Percentiles rank a stretch among this genome's conserved stretches.
Conservation (phyloP, 2,329 filamentous ascomycete genomes). For the Pseudopyrenochaeta lycopersici region DNA sequence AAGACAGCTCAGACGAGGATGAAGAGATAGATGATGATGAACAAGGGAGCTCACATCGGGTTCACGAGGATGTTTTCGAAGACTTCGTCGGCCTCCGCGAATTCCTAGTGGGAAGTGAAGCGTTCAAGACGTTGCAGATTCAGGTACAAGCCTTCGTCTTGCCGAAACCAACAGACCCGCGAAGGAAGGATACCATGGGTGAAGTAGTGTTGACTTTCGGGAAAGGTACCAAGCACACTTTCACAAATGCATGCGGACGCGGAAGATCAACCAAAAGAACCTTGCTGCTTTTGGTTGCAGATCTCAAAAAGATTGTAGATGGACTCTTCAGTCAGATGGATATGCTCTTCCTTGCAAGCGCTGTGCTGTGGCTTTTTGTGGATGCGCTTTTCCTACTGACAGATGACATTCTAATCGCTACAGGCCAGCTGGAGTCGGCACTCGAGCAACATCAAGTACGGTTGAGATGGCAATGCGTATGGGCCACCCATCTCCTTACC, state of each 20-base stretch:
- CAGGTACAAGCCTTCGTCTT: slow-evolving; percentile 14
- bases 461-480: slow-evolving; percentile 32
- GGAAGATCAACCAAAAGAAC: not conserved
- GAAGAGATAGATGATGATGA: slow-evolving; percentile 11
- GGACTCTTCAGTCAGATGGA: not conserved
- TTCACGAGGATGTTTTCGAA: slow-evolving; percentile 17
- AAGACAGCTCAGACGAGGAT: slow-evolving; percentile 15
- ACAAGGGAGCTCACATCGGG: not conserved
- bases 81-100: slow-evolving; percentile 16
- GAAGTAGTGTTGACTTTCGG: not conserved
- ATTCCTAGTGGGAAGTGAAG: slow-evolving; percentile 21
- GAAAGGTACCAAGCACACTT: not conserved
- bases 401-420: slow-evolving; percentile 1
- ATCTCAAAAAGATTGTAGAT: not conserved
- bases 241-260: not conserved
- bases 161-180: not conserved
- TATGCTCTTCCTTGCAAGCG: not conserved
- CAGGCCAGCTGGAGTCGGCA: slow-evolving; percentile 10
- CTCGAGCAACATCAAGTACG: slow-evolving; percentile 8
- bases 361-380: not conserved
- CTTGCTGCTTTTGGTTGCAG: not conserved
- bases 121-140: slow-evolving; percentile 12
- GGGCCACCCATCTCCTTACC: slow-evolving; percentile 1
- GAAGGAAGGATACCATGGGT: not conserved
- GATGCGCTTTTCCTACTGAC: slow-evolving; percentile 2